phyloP scores from a whole-genome alignment of 2,329 filamentous ascomycete genomes.

The Penicillium glabrum region DNA sequence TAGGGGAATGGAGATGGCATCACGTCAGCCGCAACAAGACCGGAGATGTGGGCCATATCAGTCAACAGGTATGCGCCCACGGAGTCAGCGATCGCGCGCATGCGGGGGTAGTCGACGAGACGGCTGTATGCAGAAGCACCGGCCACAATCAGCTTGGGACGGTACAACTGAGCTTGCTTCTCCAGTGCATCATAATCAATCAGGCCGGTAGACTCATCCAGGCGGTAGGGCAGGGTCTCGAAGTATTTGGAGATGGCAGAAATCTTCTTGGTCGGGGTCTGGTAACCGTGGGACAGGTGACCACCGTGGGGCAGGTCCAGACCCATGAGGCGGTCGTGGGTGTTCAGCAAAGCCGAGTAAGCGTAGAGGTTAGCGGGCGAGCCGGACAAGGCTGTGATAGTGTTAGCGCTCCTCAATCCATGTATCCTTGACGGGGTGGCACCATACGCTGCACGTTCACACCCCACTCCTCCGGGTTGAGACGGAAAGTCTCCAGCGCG shows the following conservation, averaged over 20 bases:
- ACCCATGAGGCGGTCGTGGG: slow-evolving; percentile 95
- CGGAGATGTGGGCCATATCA: slow-evolving; percentile 99
- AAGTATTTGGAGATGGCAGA: slow-evolving; percentile 98
- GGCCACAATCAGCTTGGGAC: slow-evolving; percentile 93
- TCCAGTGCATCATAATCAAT: slow-evolving; percentile 96
- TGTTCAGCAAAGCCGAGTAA: slow-evolving; percentile 93
- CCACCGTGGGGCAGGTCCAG: slow-evolving; percentile 92
- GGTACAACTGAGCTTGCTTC: slow-evolving; percentile 86
- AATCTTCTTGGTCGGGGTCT: slow-evolving; percentile 94
- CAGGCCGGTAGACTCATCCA: slow-evolving; percentile 74
- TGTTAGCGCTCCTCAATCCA: slow-evolving; percentile 11
- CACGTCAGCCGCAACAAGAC: slow-evolving; percentile 87
- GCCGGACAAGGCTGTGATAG: slow-evolving; percentile 68
- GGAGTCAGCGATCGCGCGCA: slow-evolving; percentile 92
- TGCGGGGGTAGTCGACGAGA: slow-evolving; percentile 92
- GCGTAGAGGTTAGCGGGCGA: slow-evolving; percentile 76
- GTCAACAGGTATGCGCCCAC: slow-evolving; percentile 93
- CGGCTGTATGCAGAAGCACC: slow-evolving; percentile 98
- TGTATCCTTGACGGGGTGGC: background rate
- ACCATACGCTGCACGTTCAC: slow-evolving; percentile 86
- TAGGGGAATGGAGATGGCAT: slow-evolving; percentile 90
- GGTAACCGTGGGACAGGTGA: slow-evolving; percentile 95
- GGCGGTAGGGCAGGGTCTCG: slow-evolving; percentile 95
- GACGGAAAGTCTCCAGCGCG: slow-evolving; percentile 80
- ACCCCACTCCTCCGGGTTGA: slow-evolving; percentile 86